phyloP scores from a whole-genome alignment of 805 yeast species.

The Metschnikowia vanudenii region DNA sequence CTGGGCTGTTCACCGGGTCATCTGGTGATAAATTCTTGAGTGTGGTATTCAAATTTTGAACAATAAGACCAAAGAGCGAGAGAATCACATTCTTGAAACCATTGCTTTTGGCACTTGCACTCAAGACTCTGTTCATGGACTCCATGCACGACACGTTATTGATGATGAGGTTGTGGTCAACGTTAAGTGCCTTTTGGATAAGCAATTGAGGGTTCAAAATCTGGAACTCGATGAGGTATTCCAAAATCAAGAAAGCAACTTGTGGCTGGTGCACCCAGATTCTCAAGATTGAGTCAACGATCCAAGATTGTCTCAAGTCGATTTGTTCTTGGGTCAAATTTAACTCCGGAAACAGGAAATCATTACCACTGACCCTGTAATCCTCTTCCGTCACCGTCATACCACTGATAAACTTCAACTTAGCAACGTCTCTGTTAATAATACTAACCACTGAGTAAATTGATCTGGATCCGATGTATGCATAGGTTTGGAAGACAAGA shows the following conservation, averaged over 20 bases:
- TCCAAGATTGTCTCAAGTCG: conserved; percentile 32
- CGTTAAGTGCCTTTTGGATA: conserved; percentile 27
- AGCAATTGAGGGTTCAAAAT: conserved; percentile 32
- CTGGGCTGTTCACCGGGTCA: conserved; percentile 22
- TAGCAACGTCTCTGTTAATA: conserved; percentile 39
- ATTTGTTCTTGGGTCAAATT: conserved; percentile 26
- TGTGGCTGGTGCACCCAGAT: conserved; percentile 48
- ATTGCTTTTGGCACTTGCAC: conserved; percentile 20
- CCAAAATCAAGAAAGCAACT: conserved; percentile 42
- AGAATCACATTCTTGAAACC: conserved; percentile 22
- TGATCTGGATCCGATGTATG: conserved; percentile 85
- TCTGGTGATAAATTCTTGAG: conserved; percentile 17
- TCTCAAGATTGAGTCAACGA: conserved; percentile 40
- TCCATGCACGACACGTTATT: conserved; percentile 45
- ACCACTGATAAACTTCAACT: conserved; percentile 40
- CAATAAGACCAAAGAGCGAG: conserved; percentile 26
- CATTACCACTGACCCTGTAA: conserved; percentile 29
- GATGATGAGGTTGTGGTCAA: conserved; percentile 33
- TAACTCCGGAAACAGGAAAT: conserved; percentile 30
- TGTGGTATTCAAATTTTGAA: conserved; percentile 31
- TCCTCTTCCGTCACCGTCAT: conserved; percentile 28
- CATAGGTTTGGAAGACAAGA: conserved; percentile 65
- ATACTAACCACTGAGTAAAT: conserved; percentile 51
- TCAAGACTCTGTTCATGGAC: conserved; percentile 36
- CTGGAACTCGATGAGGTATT: conserved; percentile 40